Conservation (phyloP, 192 early-diverging fungal species). For the Coemansia sp. region DNA sequence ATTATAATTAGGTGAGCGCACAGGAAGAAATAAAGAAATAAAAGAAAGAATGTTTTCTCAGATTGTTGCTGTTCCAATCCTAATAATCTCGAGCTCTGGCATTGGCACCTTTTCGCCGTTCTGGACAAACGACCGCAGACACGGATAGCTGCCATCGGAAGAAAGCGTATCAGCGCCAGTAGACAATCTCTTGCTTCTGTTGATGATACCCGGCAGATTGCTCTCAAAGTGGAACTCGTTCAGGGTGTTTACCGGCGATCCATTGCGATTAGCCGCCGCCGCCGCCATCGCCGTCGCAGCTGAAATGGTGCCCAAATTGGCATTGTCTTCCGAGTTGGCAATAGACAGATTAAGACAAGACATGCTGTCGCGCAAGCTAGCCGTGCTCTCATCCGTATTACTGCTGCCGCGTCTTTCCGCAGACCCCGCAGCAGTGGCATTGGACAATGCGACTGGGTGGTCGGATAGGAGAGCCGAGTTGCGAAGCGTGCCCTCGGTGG, state of each 20-base stretch:
- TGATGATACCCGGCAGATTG: neutral
- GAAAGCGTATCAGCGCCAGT: constrained; percentile 1
- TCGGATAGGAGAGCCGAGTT: neutral
- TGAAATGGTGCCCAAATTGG: neutral
- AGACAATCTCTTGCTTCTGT: constrained; percentile 8
- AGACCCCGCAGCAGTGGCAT: too few relatives aligned
- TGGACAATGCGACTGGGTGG: neutral
- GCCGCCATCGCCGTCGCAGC: neutral
- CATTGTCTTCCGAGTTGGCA: constrained; percentile 27
- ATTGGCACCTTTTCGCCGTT: constrained; percentile 50
- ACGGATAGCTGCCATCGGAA: constrained; percentile 30
- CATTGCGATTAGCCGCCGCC: constrained; percentile 15
- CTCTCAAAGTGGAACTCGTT: constrained; percentile 45
- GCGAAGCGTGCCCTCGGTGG: constrained; percentile 1
- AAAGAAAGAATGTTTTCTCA: constrained; percentile 4
- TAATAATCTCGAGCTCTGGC: constrained; percentile 46
- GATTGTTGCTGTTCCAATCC: constrained; percentile 33
- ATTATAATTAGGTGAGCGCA: neutral
- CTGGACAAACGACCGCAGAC: constrained; percentile 46
- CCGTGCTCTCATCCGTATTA: constrained; percentile 18
- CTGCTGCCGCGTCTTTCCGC: constrained; percentile 5
- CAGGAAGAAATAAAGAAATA: neutral
- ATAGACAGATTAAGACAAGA: constrained; percentile 52
- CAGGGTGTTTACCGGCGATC: constrained; percentile 50
- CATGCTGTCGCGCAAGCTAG: constrained; percentile 41